phyloP scores from a whole-genome alignment of 1,139 yeast species.

The Saccharomyces hybrid region DNA sequence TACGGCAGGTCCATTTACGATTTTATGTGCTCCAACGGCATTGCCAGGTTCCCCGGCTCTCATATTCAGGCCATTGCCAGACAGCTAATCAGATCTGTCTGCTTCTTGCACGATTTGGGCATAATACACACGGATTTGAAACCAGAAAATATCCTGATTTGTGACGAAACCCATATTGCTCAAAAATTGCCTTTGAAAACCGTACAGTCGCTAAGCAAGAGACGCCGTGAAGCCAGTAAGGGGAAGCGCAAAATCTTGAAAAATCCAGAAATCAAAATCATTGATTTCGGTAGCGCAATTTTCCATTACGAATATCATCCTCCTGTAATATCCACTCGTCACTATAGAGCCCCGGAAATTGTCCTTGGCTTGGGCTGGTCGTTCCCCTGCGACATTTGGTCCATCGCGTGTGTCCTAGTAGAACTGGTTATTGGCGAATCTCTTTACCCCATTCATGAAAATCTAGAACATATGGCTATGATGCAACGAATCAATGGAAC shows the following conservation, averaged over 20 bases:
- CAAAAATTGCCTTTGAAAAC: slow-evolving; percentile 20
- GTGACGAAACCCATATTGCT: slow-evolving; percentile 44
- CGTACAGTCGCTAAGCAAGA: slow-evolving; percentile 20
- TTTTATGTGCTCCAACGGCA: slow-evolving; percentile 69
- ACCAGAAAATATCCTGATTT: slow-evolving; percentile 85
- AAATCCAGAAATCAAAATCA: slow-evolving; percentile 78
- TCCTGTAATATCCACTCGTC: slow-evolving; percentile 86
- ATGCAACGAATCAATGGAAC: slow-evolving; percentile 63
- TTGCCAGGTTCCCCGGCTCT: slow-evolving; percentile 66
- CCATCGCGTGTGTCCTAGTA: slow-evolving; percentile 86
- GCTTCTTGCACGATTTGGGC: slow-evolving; percentile 81
- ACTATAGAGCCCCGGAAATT: slow-evolving; percentile 96
- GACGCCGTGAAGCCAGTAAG: slow-evolving; percentile 32
- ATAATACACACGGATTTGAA: slow-evolving; percentile 88
- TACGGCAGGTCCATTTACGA: slow-evolving; percentile 82
- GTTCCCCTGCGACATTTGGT: slow-evolving; percentile 92
- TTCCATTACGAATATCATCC: slow-evolving; percentile 93
- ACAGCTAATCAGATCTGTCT: slow-evolving; percentile 79
- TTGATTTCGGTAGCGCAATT: slow-evolving; percentile 94
- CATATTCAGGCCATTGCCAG: slow-evolving; percentile 87
- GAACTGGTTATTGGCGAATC: slow-evolving; percentile 96
- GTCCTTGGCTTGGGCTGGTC: slow-evolving; percentile 92
- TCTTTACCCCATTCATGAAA: slow-evolving; percentile 88
- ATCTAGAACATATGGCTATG: slow-evolving; percentile 88
- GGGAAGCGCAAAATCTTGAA: slow-evolving; percentile 46